Evolutionary conservation across 1,284 basidiomycete species (phyloP).

Genomic region (Trichosporon inkin): DNA sequence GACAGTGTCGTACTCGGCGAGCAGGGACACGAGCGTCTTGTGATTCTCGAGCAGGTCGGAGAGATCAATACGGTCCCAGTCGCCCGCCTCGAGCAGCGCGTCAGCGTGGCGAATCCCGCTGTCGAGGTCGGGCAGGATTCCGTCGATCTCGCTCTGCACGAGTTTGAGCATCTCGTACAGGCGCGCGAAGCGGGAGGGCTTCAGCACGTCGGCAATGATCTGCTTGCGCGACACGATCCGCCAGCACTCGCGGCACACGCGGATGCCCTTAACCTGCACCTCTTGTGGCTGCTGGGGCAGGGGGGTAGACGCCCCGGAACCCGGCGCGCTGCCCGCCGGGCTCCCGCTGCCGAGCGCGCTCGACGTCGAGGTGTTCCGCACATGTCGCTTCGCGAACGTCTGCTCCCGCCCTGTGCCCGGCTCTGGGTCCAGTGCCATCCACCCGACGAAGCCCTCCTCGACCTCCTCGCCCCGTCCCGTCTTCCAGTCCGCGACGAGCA

Average conservation of each 20-base stretch:
- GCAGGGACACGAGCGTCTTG: constrained; percentile 74
- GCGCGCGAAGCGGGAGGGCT: constrained; percentile 62
- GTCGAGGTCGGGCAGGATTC: constrained; percentile 65
- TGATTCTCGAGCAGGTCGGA: constrained; percentile 63
- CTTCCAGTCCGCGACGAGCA: constrained; percentile 73
- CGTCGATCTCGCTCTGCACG: constrained; percentile 73
- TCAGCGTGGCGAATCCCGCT: constrained; percentile 57
- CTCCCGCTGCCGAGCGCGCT: neutral
- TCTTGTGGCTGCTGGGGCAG: constrained; percentile 55
- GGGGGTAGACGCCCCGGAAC: constrained; percentile 21
- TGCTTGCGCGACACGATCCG: constrained; percentile 75
- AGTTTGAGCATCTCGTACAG: constrained; percentile 69
- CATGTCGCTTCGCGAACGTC: constrained; percentile 4
- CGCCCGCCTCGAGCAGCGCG: constrained; percentile 5
- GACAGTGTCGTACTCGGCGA: constrained; percentile 81
- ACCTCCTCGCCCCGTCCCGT: constrained; percentile 76
- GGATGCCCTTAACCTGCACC: constrained; percentile 73
- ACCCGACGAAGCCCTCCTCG: constrained; percentile 75
- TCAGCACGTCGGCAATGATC: constrained; percentile 65
- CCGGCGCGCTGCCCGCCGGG: constrained; percentile 20
- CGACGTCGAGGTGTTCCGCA: constrained; percentile 2
- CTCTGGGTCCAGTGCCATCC: constrained; percentile 43
- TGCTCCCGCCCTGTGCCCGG: constrained; percentile 39
- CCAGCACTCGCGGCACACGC: constrained; percentile 78
- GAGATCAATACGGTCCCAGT: constrained; percentile 29